Evolutionary conservation across 1,284 basidiomycete genomes (phyloP), one percentile per base, ranked within the genome.

Genomic region (Fomitopsis palustris): DNA sequence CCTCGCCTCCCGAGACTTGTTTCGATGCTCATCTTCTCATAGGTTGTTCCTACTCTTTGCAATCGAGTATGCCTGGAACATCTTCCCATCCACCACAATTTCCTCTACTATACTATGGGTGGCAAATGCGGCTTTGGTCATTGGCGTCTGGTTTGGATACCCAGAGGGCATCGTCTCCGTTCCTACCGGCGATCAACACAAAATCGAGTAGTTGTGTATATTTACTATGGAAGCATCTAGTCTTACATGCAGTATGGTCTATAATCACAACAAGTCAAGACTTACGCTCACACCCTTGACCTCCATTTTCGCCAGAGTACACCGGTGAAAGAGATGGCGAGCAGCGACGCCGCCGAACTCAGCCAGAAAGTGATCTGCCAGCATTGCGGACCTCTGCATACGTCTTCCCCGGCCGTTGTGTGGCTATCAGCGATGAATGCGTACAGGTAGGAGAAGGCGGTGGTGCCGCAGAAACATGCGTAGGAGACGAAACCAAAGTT

Each of bases 11-110:
- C 25, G 35, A 56, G 29, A 54, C 39, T 58, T 29, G 25, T 16
- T 53, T 55, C 55, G 16, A 56, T 54, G 57, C 37, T 43, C 47
- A 42, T 49, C 8, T 33, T 14, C 3, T 58, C 53, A 25, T 66
- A 96, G 95, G 65, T 64, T 93, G 19, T 67, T 70, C 4, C 68
- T 95, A 9, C 75, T 93, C 23, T 61, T 77, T 1, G 77, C 77
- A 21, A 85, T 95, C 61, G 95, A 96, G 72, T 94, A 89, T 70
- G 84, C 90, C 4, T 96, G 95, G 93, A 92, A 94, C 64, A 82
- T 89, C 0, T 95, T 86, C 68, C 95, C 95, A 1, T 91, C 93
- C 0, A 96, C 93, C 1, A 62, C 72, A 0, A 43, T 85, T 2
- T 95, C 92, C 0, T 96, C 93, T 1, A 76, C 72, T 10, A 61